Evolutionary conservation across 2,329 filamentous ascomycete species (phyloP).

Genomic region (Ascochyta lentis): DNA sequence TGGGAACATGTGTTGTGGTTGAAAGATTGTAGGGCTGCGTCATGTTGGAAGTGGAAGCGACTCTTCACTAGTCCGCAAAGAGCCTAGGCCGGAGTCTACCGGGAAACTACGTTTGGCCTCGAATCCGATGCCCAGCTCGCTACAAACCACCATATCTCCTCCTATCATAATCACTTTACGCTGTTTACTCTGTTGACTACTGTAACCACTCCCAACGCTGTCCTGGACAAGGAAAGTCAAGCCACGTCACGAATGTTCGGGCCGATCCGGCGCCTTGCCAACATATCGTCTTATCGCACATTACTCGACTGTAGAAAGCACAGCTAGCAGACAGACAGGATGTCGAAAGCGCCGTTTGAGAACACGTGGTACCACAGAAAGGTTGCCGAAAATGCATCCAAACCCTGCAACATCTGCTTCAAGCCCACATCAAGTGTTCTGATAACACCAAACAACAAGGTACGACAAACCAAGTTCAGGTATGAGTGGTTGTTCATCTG

Average conservation of each 20-base stretch:
- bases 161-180: not conserved
- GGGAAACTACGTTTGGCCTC: not conserved
- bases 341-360: conserved; percentile 53
- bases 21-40: conserved; percentile 7
- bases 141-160: not conserved
- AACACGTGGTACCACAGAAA: conserved; percentile 87
- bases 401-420: conserved; percentile 89
- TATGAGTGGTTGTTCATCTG: conserved; percentile 1
- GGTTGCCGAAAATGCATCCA: conserved; percentile 83
- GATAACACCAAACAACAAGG: conserved; percentile 88
- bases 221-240: not conserved
- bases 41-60: conserved; percentile 9
- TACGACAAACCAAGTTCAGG: conserved; percentile 47
- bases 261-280: not conserved
- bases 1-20: conserved; percentile 21
- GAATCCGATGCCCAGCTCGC: not conserved
- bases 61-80: not conserved
- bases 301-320: not conserved
- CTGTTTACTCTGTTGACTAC: not conserved
- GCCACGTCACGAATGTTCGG: not conserved
- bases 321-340: not conserved
- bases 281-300: not conserved
- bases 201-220: not conserved
- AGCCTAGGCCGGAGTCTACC: not conserved
- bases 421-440: conserved; percentile 87